These are phyloP conservation scores for Pilasporangium apinafurcum DNA, from an alignment of 352 stramenopile genomes.

Conservation along the genomic window DNA sequence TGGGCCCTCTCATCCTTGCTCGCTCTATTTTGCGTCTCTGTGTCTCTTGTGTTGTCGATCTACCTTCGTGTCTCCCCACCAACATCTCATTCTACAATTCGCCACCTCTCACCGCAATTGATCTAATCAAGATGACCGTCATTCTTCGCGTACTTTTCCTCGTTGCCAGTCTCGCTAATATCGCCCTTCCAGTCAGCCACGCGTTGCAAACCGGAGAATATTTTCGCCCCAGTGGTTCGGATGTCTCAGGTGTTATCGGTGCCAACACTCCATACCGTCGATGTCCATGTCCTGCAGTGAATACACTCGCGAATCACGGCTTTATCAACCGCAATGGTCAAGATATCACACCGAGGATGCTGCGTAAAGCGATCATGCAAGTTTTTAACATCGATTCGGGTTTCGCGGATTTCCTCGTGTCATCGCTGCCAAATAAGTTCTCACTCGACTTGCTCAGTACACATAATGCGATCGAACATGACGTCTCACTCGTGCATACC, in stretches of 20 bases:
- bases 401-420: slow-evolving; percentile 24
- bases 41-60: too few species aligned
- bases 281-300: slow-evolving; percentile 53
- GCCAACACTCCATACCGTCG: slow-evolving; percentile 31
- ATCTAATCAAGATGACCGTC: too few species aligned
- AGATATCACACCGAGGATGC: slow-evolving; percentile 24
- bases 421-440: slow-evolving; percentile 22
- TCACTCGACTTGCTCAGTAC: slow-evolving; percentile 34
- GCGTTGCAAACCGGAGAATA: too few species aligned
- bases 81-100: too few species aligned
- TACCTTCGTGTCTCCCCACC: too few species aligned
- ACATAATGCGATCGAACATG: slow-evolving; percentile 26
- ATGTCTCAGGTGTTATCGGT: slow-evolving; percentile 43
- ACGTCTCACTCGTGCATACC: slow-evolving; percentile 22
- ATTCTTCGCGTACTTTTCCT: too few species aligned
- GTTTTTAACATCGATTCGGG: slow-evolving; percentile 39
- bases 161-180: too few species aligned
- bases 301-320: slow-evolving; percentile 63
- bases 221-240: too few species aligned
- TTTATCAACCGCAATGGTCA: slow-evolving; percentile 51
- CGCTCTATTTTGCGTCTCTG: too few species aligned
- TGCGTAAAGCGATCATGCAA: slow-evolving; percentile 26
- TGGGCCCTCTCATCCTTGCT: too few species aligned
- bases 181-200: too few species aligned
- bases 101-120: too few species aligned